Evolutionary conservation across 805 yeast genomes (phyloP).

Genomic region (Kodamaea hsintzibuensis): DNA sequence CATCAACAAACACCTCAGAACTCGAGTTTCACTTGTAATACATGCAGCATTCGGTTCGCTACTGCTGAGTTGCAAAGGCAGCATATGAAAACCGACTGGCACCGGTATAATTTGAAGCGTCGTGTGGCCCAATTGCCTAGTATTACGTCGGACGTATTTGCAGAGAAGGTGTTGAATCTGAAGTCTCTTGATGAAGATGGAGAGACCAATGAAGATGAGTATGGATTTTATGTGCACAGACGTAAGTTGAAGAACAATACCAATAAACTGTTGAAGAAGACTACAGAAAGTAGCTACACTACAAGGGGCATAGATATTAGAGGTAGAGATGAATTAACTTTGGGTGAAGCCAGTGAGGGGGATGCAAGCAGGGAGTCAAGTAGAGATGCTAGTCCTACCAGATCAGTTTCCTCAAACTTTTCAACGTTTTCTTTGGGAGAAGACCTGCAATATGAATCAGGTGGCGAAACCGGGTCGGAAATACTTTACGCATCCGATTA

Average conservation of each 20-base stretch:
- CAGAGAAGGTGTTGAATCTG: slow-evolving; percentile 57
- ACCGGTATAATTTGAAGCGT: slow-evolving; percentile 90
- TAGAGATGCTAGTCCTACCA: slow-evolving; percentile 52
- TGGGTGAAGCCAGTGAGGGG: slow-evolving; percentile 34
- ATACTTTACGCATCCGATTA: slow-evolving; percentile 34
- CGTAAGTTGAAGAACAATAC: slow-evolving; percentile 21
- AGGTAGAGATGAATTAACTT: slow-evolving; percentile 23
- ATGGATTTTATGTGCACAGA: slow-evolving; percentile 47
- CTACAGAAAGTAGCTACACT: slow-evolving; percentile 18
- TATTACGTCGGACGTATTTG: slow-evolving; percentile 49
- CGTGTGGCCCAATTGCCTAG: slow-evolving; percentile 70
- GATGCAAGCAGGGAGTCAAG: slow-evolving; percentile 27
- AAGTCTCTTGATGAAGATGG: slow-evolving; percentile 19
- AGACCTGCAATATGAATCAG: slow-evolving; percentile 26
- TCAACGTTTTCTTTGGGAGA: slow-evolving; percentile 60
- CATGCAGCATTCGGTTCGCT: slow-evolving; percentile 80
- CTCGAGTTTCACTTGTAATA: slow-evolving; percentile 68
- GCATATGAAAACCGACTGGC: slow-evolving; percentile 99
- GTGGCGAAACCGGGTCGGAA: slow-evolving; percentile 53
- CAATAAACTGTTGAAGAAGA: slow-evolving; percentile 37
- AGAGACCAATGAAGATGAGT: slow-evolving; percentile 48
- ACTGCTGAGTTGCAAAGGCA: slow-evolving; percentile 82
- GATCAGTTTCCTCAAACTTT: slow-evolving; percentile 54
- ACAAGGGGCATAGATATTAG: slow-evolving; percentile 35
- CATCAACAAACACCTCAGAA: slow-evolving; percentile 30